Base-by-base conservation (phyloP, 2,329 filamentous ascomycete species). In the Ascosphaera pollenicola region DNA sequence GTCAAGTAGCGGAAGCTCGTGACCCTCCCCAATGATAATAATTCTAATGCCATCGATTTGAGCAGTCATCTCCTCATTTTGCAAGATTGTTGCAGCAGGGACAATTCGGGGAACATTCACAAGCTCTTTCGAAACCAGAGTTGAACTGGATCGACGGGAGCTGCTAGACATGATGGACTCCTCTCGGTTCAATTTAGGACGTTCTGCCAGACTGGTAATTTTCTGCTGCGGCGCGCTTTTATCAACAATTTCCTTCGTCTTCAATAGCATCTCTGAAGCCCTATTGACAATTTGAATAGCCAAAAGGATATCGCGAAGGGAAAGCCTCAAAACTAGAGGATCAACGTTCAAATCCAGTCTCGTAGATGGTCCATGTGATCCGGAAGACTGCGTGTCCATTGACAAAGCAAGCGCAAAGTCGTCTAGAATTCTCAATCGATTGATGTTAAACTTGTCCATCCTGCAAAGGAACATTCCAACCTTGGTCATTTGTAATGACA, bases 381-480 rank as follows among this genome's bases (percentile, higher is more conserved):
- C 68, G 50, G 76, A 68, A 2, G 67, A 63, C 32, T 69, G 64
- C 46, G 73, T 75, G 50, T 98, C 87, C 64, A 98, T 73, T 2
- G 82, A 89, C 49, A 92, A 67, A 45, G 89, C 80, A 8, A 95
- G 65, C 2, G 84, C 93, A 54, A 98, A 98, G 56, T 98, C 85
- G 52, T 99, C 91, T 24, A 99, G 71, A 44, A 99, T 93, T 15
- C 89, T 75, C 36, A 98, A 67, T 30, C 83, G 74, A 32, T 78
- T 85, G 3, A 80, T 84, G 48, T 98, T 87, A 48, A 95, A 95
- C 45, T 76, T 81, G 56, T 99, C 91, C 89, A 99, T 98, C 10
- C 89, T 79, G 53, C 91, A 98, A 24, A 98, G 59, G 55, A 94
- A 99, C 89, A 99, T 98, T 48, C 89, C 89, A 39, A 95, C 72